Evolutionary conservation across 2,329 filamentous ascomycete genomes (phyloP).

Genomic region (Periconia digitata): DNA sequence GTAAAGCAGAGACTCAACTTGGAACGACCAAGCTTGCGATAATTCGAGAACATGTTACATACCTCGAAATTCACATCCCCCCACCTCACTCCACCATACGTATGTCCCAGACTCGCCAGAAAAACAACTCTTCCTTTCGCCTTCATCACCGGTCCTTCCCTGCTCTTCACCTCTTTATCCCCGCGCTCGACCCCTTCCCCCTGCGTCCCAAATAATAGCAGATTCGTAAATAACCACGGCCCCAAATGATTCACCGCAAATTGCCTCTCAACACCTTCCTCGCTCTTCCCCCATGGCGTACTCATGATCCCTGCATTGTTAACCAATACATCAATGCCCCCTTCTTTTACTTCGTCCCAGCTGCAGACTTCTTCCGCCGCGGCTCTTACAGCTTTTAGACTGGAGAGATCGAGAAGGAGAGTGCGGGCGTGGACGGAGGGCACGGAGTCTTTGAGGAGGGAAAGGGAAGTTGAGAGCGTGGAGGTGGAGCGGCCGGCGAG

Average conservation of each 20-base stretch:
- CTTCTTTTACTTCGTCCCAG: constrained; percentile 16
- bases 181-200: no score
- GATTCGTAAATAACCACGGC: constrained; percentile 44
- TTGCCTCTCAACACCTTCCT: constrained; percentile 48
- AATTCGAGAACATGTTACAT: background rate
- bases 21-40: no score
- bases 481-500: constrained; percentile 40
- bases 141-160: constrained; percentile 27
- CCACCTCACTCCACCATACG: constrained; percentile 7
- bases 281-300: constrained; percentile 25
- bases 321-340: constrained; percentile 42
- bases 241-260: constrained; percentile 50
- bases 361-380: constrained; percentile 29
- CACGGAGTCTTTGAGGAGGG: constrained; percentile 28
- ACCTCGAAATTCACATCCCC: constrained; percentile 14
- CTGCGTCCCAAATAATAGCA: constrained; percentile 42
- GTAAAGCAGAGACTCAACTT: no score
- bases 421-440: constrained; percentile 32
- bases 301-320: constrained; percentile 41
- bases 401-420: constrained; percentile 34
- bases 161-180: constrained; percentile 33
- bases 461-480: constrained; percentile 41
- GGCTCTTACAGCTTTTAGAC: constrained; percentile 25
- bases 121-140: constrained; percentile 28
- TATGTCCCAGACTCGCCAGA: constrained; percentile 12